Evolutionary conservation across 75 land plant species (phyloP), one percentile per base, ranked within the genome.

Genomic region (Pseudotsuga menziesii): DNA sequence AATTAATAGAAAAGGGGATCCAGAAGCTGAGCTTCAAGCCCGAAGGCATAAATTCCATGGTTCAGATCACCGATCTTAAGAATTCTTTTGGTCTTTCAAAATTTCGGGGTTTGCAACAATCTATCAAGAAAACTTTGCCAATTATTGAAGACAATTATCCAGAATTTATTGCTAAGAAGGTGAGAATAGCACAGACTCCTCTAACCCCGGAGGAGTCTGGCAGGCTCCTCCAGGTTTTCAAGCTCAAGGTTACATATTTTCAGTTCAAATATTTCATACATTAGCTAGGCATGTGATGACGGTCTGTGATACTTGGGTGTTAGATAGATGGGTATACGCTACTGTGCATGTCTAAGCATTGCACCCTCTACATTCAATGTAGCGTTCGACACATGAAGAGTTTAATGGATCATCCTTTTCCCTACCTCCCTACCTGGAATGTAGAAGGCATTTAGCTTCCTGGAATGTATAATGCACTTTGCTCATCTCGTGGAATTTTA

Each of bases 121-220:
- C 75, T 59, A 84, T 75, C 57, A 87, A 62, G 76, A 83, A 87
- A 60, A 74, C 80, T 54, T 13, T 87, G 12, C 41, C 48, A 15
- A 56, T 91, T 29, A 71, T 93, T 23, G 90, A 86, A 25, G 90
- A 89, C 15, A 78, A 91, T 64, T 93, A 93, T 76, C 96, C 96
- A 9, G 96, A 88, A 26, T 72, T 93, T 52, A 72, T 91, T 26
- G 76, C 79, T 39, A 87, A 77, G 80, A 75, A 85, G 75, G 96
- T 88, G 81, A 73, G 76, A 56, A 54, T 48, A 48, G 54, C 54
- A 48, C 54, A 48, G 54, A 48, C 54, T 2, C 54, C 11, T 48
- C 2, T 9, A 48, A 48, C 54, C 12, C 54, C 2, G 11, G 54
- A 48, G 54, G 54, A 11, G 54, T 48, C 11, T 48, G 54, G 13